Evolutionary conservation across 345 rosid species (phyloP).

Genomic region (Geranium rotundifolium): DNA sequence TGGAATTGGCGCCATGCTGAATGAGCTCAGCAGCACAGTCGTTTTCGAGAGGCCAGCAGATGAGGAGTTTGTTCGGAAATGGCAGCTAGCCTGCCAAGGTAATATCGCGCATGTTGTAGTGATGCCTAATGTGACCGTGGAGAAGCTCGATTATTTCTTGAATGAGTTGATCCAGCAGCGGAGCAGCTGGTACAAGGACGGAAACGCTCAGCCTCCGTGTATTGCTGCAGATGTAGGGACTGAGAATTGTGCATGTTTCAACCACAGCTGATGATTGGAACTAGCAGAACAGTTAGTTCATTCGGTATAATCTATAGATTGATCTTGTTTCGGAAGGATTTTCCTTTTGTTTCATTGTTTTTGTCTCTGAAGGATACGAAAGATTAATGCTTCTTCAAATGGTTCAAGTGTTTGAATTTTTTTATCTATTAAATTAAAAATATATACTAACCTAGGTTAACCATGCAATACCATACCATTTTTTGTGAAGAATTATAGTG

Average conservation of each 20-base stretch:
- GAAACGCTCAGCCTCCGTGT: slow-evolving; percentile 40
- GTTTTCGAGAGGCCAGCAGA: slow-evolving; percentile 88
- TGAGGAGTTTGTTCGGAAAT: slow-evolving; percentile 78
- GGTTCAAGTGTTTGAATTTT: no score
- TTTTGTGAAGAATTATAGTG: no score
- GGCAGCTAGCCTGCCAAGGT: slow-evolving; percentile 96
- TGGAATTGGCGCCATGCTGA: slow-evolving; percentile 49
- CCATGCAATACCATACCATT: no score
- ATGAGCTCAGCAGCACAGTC: slow-evolving; percentile 76
- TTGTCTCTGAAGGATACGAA: no score
- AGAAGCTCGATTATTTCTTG: slow-evolving; percentile 71
- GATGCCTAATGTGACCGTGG: slow-evolving; percentile 75
- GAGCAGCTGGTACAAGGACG: slow-evolving; percentile 49
- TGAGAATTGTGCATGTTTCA: slow-evolving; percentile 50
- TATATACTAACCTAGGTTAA: no score
- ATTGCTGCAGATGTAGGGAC: slow-evolving; percentile 53
- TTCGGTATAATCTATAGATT: no score
- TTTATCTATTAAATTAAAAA: no score
- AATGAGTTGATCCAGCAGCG: slow-evolving; percentile 47
- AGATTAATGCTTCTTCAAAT: no score
- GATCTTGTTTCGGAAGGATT: no score
- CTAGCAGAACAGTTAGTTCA: no score
- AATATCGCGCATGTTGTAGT: slow-evolving; percentile 85
- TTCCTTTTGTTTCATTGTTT: no score
- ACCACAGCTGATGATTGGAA: slow-evolving; percentile 36